Conservation (phyloP, 2,329 filamentous ascomycete species). For the Ophiocordyceps camponoti-leonardi region DNA sequence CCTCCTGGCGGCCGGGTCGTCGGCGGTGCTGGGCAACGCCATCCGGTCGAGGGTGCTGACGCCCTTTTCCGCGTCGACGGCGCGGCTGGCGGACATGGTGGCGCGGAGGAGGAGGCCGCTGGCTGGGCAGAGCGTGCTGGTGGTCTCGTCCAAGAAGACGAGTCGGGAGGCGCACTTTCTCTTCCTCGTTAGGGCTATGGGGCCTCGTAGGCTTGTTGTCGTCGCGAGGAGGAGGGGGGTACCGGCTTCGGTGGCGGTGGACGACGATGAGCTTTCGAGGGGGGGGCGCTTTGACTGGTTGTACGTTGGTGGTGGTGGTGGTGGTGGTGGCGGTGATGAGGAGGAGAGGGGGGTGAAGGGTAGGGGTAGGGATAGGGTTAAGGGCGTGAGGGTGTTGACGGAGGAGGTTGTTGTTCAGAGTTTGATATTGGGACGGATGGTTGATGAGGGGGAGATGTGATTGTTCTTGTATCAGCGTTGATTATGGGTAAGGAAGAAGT, state of each 20-base stretch:
- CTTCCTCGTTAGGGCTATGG: conserved; percentile 60
- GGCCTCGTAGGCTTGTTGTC: background rate
- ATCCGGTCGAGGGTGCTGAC: conserved; percentile 55
- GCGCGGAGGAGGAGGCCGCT: conserved; percentile 45
- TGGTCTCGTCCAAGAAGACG: conserved; percentile 49
- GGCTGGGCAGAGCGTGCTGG: conserved; percentile 45
- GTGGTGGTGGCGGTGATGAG: too few relatives aligned
- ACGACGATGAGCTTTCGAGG: too few relatives aligned
- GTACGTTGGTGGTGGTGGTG: conserved; percentile 25
- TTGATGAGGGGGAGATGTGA: conserved; percentile 39
- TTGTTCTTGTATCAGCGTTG: background rate
- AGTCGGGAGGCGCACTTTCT: conserved; percentile 48
- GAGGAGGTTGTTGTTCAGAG: conserved; percentile 88
- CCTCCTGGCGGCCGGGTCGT: conserved; percentile 71
- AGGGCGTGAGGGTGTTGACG: conserved; percentile 37
- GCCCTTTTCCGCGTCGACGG: conserved; percentile 39
- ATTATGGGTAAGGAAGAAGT: background rate
- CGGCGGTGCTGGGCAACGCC: conserved; percentile 56
- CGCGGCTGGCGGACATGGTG: conserved; percentile 40
- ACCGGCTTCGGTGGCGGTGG: conserved; percentile 13
- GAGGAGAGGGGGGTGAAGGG: conserved; percentile 21
- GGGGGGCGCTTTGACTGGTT: conserved; percentile 49
- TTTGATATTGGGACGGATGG: conserved; percentile 66
- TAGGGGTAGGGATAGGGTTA: conserved; percentile 34
- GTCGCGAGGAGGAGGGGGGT: conserved; percentile 34